Evolutionary conservation across 768 basidiomycete genomes (phyloP), one percentile per base, ranked within the genome.

Genomic region (Astraeus odoratus): DNA sequence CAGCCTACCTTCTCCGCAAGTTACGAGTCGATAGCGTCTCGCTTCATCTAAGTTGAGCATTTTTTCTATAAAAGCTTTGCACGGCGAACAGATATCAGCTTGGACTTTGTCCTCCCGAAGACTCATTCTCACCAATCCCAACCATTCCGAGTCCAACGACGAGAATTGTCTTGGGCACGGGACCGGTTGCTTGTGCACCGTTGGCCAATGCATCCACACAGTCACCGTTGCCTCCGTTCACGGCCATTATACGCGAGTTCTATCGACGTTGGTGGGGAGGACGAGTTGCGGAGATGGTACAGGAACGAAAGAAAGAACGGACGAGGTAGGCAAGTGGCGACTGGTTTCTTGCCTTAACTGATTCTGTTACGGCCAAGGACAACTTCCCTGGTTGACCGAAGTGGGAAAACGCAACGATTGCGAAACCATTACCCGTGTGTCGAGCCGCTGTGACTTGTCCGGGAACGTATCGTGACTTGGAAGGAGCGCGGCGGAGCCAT

Each of bases 61-160:
- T 52, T 83, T 84, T 57, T 84, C 81, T 53, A 84, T 81, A 65
- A 84, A 83, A 0, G 80, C 81, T 74, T 41, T 22, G 43, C 18
- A 12, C 30, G n/a, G 23, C 24, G 22, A 22, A 25, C 24, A 29
- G 26, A 34, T 40, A 10, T 42, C 9, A 18, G 12, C n/a, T 8
- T 29, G 19, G 15, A 3, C n/a, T 24, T 20, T 26, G 2, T 13
- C 2, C 16, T 31, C 15, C 13, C 23, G 27, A 46, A 39, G 9
- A 20, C 19, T 15, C 9, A 8, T 38, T 20, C 63, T 43, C 33
- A 75, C 75, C 76, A 33, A 76, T 78, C 19, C 77, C 79, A 38
- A 80, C 77, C 79, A 81, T 80, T 15, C 79, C 79, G 13, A 80
- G 62, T 0, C 78, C 78, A 37, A 74, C 77, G 29, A 52, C 48